Base-by-base conservation (phyloP, 2,329 filamentous ascomycete species). In the Herpotrichia juniperi region DNA sequence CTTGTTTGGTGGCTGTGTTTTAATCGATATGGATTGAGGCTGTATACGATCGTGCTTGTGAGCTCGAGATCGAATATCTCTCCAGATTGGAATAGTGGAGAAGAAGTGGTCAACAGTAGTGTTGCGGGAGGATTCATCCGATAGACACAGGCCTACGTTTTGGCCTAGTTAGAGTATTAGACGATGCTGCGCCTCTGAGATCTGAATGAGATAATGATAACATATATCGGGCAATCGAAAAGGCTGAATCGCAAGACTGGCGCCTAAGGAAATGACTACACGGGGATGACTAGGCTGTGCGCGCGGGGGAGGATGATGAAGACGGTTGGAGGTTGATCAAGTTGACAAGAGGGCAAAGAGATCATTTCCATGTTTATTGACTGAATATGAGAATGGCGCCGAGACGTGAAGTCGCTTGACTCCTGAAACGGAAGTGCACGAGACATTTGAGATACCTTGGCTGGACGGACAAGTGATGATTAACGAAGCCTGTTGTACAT, bases 401-500 rank as follows among this genome's bases (percentile, higher is more conserved):
- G 37, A 48, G 12, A 40, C 46, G 46, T 50, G 46, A 43, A 51
- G 37, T 47, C 19, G 10, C 51, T 52, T 48, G 51, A 49, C 46
- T 34, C 48, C 50, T 43, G 25, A 42, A 51, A 35, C 35, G 49
- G 49, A 57, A 51, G 46, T 48, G 53, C 42, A 32, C 43, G 42
- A 45, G 43, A 46, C 39, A 48, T 48, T 44, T 42, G 40, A 17
- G 48, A 59, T 54, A 34, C 61, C 61, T 54, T 64, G 63, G 53
- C 57, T 57, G 47, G 60, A 57, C 48, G 53, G 48, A 39, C 47
- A 51, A 58, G 48, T 46, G 46, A 54, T 54, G 55, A 44, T 19
- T 56, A 69, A 63, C 49, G 56, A 62, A 58, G 62, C 63, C 61
- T 34, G 53, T 62, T 34, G 53, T 58, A 71, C 67, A 57, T 72